Conservation (phyloP, 805 yeast species). For the Schwanniomyces vanrijiae region DNA sequence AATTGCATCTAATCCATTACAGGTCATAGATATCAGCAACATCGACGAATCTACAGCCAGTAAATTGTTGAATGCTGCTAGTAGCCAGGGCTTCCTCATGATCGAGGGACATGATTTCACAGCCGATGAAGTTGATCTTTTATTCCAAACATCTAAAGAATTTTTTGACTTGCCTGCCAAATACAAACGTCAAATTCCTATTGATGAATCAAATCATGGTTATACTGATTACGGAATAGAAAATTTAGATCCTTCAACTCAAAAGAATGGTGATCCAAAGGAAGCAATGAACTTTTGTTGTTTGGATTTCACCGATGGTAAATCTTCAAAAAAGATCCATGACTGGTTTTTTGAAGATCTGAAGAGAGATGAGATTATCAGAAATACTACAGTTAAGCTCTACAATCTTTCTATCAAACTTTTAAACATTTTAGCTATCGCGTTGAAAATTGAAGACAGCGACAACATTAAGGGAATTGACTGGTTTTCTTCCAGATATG, state of each 20-base stretch:
- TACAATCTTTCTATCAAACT: conserved; percentile 49
- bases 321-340: conserved; percentile 45
- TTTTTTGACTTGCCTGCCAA: conserved; percentile 53
- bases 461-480: conserved; percentile 34
- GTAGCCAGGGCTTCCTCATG: conserved; percentile 64
- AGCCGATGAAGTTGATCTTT: conserved; percentile 49
- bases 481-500: conserved; percentile 67
- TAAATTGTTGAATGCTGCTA: conserved; percentile 56
- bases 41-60: conserved; percentile 45
- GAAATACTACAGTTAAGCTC: conserved; percentile 41
- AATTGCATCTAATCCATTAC: conserved; percentile 41
- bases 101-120: conserved; percentile 68
- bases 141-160: conserved; percentile 49
- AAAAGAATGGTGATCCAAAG: conserved; percentile 56
- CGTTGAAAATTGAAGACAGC: conserved; percentile 57
- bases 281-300: conserved; percentile 70
- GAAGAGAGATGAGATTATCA: conserved; percentile 41
- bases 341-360: conserved; percentile 44
- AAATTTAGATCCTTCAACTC: conserved; percentile 39
- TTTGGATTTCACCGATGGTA: conserved; percentile 51
- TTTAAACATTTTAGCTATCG: conserved; percentile 58
- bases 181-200: conserved; percentile 50
- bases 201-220: conserved; percentile 59
- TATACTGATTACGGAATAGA: conserved; percentile 58
- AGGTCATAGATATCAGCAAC: conserved; percentile 58